A percentile compares a stretch with the other conserved stretches of the same genome.
Conservation (phyloP, 139 green algal species). For the Volvox africanus region DNA sequence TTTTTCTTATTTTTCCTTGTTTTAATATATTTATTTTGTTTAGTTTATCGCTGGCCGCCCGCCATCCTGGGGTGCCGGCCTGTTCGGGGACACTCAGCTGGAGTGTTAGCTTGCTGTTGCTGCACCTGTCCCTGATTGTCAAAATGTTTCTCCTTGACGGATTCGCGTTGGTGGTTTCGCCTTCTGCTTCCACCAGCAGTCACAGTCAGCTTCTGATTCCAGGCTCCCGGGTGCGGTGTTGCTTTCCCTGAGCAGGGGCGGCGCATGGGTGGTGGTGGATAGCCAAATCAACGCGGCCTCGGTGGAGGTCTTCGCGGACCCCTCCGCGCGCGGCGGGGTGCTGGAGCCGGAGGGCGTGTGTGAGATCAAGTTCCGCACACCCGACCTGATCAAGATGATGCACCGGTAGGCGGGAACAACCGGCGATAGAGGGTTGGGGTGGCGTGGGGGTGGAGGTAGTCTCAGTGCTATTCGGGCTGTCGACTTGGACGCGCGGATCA, state of each 20-base stretch:
- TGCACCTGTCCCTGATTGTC: no score
- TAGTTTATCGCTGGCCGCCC: no score
- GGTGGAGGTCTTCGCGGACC: conserved; percentile 91
- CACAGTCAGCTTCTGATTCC: no score
- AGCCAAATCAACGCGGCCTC: conserved; percentile 83
- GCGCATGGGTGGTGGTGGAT: conserved; percentile 99
- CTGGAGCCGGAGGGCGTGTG: conserved; percentile 97
- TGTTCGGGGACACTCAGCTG: no score
- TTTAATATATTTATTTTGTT: no score
- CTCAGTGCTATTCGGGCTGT: neutral
- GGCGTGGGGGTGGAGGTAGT: neutral
- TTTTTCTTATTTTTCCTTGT: no score
- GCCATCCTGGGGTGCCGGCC: no score
- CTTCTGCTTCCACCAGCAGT: no score
- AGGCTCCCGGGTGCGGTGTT: neutral
- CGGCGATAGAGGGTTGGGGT: no score
- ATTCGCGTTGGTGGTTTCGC: no score
- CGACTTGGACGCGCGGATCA: neutral
- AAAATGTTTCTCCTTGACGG: no score
- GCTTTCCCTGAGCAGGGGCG: conserved; percentile 67
- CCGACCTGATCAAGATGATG: conserved; percentile 90
- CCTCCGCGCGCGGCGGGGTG: conserved; percentile 84
- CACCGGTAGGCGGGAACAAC: conserved; percentile 66
- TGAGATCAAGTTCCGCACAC: conserved; percentile 97
- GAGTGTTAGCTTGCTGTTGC: no score